These are phyloP conservation scores for Oryza meridionalis DNA, from an alignment of 176 grass and related monocot species.

Conservation along the genomic window DNA sequence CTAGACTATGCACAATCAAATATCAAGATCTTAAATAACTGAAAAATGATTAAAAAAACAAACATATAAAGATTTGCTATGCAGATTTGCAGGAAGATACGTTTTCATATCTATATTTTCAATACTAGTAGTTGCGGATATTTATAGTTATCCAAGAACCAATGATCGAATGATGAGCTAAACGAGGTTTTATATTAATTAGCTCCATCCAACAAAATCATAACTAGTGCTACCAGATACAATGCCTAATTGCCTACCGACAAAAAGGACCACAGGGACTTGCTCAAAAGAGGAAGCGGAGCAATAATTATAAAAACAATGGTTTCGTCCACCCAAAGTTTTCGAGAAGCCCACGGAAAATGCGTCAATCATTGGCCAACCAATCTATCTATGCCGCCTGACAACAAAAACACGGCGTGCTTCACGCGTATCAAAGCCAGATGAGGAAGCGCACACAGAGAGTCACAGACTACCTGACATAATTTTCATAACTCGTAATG, in stretches of 20 bases:
- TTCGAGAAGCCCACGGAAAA: background rate
- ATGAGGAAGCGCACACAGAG: background rate
- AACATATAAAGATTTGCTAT: too few species aligned
- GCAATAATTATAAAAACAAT: background rate
- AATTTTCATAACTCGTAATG: background rate
- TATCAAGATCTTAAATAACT: too few species aligned
- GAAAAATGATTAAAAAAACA: too few species aligned
- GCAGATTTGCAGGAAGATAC: too few species aligned
- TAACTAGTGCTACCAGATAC: background rate
- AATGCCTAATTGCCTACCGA: background rate
- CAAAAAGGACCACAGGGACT: background rate
- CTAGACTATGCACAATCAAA: too few species aligned
- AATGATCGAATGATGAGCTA: background rate
- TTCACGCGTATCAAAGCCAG: constrained; percentile 16
- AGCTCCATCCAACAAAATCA: background rate
- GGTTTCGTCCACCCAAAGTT: background rate
- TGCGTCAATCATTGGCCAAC: background rate
- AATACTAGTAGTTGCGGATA: background rate
- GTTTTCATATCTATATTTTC: background rate
- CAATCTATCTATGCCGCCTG: background rate
- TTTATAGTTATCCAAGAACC: background rate
- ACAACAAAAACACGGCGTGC: background rate
- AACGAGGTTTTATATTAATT: background rate
- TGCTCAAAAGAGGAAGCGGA: background rate
- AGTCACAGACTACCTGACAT: background rate